Conservation (phyloP, 2,329 filamentous ascomycete genomes). For the Dothidotthia symphoricarpi region DNA sequence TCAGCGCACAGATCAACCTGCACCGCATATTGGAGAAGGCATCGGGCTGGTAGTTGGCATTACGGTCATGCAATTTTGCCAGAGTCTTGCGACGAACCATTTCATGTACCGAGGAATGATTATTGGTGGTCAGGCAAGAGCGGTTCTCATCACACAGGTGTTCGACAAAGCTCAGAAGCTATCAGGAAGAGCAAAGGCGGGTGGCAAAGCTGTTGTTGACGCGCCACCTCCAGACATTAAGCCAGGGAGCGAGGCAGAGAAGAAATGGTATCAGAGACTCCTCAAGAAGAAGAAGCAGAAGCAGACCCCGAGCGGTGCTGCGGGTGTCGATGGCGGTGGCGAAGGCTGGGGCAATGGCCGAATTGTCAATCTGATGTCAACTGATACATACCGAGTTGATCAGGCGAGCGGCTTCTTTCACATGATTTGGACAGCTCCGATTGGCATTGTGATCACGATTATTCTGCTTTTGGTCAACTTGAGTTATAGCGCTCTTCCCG, state of each 20-base stretch:
- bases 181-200: conserved; percentile 83
- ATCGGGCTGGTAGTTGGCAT: conserved; percentile 83
- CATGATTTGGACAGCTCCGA: conserved; percentile 81
- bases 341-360: conserved; percentile 89
- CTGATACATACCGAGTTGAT: conserved; percentile 90
- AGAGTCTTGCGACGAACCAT: conserved; percentile 80
- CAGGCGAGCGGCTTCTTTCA: conserved; percentile 88
- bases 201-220: conserved; percentile 56
- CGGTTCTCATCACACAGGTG: conserved; percentile 78
- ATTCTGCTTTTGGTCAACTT: conserved; percentile 81
- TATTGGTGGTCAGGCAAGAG: conserved; percentile 79
- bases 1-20: conserved; percentile 50
- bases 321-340: conserved; percentile 64
- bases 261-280: conserved; percentile 52
- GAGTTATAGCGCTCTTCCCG: conserved; percentile 83
- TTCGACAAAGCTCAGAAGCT: conserved; percentile 92
- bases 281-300: conserved; percentile 41
- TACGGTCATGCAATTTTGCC: conserved; percentile 77
- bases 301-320: conserved; percentile 45
- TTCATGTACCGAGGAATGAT: conserved; percentile 93
- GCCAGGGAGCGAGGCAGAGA: conserved; percentile 52
- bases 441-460: conserved; percentile 75
- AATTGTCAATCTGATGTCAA: conserved; percentile 90
- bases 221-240: conserved; percentile 45
- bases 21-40: conserved; percentile 70